These are phyloP conservation scores for Pseudohalonectria lignicola DNA, from an alignment of 2,329 filamentous ascomycete genomes.

Conservation along the genomic window DNA sequence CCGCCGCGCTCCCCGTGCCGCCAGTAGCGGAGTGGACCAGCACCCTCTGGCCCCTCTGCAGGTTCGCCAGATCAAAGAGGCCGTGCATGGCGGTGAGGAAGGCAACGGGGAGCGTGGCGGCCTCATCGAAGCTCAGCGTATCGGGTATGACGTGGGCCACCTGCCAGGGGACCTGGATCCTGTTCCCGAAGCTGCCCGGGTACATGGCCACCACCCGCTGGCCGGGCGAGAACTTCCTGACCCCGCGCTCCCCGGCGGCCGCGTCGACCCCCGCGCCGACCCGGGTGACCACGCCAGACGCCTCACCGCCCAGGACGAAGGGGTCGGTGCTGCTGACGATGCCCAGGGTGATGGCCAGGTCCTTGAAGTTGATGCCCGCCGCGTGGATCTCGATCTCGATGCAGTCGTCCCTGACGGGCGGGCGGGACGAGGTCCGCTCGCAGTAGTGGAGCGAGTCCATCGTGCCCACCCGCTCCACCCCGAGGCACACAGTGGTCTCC, in stretches of 20 bases:
- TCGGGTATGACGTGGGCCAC: slow-evolving; percentile 17
- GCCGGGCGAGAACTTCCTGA: slow-evolving; percentile 9
- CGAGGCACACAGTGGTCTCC: not conserved
- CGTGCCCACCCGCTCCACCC: not conserved
- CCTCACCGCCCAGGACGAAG: slow-evolving; percentile 16
- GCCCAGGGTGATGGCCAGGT: slow-evolving; percentile 23
- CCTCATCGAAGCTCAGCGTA: slow-evolving; percentile 13
- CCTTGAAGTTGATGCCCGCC: slow-evolving; percentile 21
- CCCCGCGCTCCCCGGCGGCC: too few relatives aligned
- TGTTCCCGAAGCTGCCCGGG: not conserved
- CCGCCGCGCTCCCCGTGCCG: slow-evolving; percentile 28
- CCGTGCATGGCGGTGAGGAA: slow-evolving; percentile 29
- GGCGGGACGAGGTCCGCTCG: not conserved
- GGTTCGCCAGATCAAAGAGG: slow-evolving; percentile 17
- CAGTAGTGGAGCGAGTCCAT: not conserved
- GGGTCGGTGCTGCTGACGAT: slow-evolving; percentile 17
- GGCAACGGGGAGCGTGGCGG: slow-evolving; percentile 17
- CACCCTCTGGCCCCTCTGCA: slow-evolving; percentile 18
- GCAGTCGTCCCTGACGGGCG: slow-evolving; percentile 7
- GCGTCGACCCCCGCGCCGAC: slow-evolving; percentile 13
- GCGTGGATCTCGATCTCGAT: slow-evolving; percentile 19
- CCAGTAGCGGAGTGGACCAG: slow-evolving; percentile 32
- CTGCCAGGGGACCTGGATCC: not conserved
- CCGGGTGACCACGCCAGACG: slow-evolving; percentile 17
- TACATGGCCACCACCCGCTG: slow-evolving; percentile 11